These are phyloP conservation scores for Starmerella sp. DNA, from an alignment of 805 yeast species.

Conservation along the genomic window DNA sequence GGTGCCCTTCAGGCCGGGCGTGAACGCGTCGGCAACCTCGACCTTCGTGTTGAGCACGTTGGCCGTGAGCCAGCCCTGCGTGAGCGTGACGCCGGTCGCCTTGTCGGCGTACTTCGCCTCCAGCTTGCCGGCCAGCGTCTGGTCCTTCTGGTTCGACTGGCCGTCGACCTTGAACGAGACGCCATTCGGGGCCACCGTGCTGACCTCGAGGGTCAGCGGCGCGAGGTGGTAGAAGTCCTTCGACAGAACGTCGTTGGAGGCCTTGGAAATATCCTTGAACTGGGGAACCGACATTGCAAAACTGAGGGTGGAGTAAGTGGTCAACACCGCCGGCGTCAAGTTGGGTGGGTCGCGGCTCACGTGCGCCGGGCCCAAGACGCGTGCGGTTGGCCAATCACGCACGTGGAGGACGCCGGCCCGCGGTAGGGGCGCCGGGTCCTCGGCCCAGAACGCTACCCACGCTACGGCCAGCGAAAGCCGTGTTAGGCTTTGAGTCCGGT, in stretches of 20 bases:
- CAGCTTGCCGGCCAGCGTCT: constrained; percentile 73
- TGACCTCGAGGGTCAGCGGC: constrained; percentile 78
- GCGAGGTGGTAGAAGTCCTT: constrained; percentile 88
- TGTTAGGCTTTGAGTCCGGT: too few relatives aligned
- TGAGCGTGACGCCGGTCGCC: constrained; percentile 79
- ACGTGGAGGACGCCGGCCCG: not conserved
- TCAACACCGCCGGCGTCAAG: not conserved
- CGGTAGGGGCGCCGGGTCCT: not conserved
- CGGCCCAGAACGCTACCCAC: not conserved
- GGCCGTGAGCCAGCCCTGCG: constrained; percentile 97
- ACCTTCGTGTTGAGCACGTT: constrained; percentile 85
- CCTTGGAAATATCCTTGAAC: constrained; percentile 85
- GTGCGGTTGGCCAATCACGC: not conserved
- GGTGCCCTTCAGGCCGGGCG: constrained; percentile 92
- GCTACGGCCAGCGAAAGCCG: too few relatives aligned
- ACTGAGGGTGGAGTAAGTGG: not conserved
- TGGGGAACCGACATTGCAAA: constrained; percentile 17
- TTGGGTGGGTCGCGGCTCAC: not conserved
- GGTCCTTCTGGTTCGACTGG: constrained; percentile 65
- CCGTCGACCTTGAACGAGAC: constrained; percentile 91
- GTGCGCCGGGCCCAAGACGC: not conserved
- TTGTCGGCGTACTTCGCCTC: constrained; percentile 92
- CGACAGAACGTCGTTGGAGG: constrained; percentile 78
- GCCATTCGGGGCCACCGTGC: constrained; percentile 92
- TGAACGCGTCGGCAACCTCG: constrained; percentile 80